Conservation (phyloP, 2,329 filamentous ascomycete species). For the Neofusicoccum kwambonambiense region DNA sequence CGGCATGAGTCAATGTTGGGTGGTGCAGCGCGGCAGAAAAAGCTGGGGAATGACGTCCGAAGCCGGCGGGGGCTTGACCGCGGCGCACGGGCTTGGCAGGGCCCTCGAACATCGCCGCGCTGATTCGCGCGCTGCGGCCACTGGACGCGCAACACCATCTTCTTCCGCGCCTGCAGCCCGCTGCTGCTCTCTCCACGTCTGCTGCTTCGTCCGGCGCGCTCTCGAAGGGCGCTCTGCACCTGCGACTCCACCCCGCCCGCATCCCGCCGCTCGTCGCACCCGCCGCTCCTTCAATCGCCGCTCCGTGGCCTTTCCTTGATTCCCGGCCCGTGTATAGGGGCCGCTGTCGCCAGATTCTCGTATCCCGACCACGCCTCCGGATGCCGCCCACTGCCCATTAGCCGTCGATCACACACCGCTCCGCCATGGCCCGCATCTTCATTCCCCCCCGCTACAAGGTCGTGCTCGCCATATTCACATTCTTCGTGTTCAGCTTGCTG, state of each 20-base stretch:
- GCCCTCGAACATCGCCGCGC: not conserved
- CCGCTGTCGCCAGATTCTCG: not conserved
- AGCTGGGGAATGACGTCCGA: conserved; percentile 18
- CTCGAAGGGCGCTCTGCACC: not conserved
- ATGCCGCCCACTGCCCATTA: not conserved
- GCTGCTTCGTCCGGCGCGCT: not conserved
- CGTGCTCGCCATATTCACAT: conserved; percentile 38
- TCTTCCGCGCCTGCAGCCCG: not conserved
- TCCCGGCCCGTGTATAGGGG: conserved; percentile 4
- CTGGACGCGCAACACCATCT: conserved; percentile 13
- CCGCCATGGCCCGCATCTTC: conserved; percentile 7
- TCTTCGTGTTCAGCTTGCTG: conserved; percentile 33
- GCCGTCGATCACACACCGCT: conserved; percentile 2
- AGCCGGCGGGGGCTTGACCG: conserved; percentile 9
- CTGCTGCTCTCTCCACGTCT: not conserved
- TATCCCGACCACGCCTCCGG: conserved; percentile 2
- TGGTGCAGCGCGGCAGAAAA: conserved; percentile 3
- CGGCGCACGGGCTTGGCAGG: conserved; percentile 6
- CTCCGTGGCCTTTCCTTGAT: not conserved
- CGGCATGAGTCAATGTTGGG: conserved; percentile 10
- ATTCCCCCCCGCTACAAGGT: conserved; percentile 41
- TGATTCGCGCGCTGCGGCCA: conserved; percentile 5
- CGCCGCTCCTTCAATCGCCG: conserved; percentile 1
- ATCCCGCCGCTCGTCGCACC: not conserved
- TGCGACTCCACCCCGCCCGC: not conserved